Percentiles rank a stretch among this genome's conserved stretches.
These are phyloP conservation scores for Zalaria obscura DNA, from an alignment of 2,329 filamentous ascomycete species.

Conservation along the genomic window DNA sequence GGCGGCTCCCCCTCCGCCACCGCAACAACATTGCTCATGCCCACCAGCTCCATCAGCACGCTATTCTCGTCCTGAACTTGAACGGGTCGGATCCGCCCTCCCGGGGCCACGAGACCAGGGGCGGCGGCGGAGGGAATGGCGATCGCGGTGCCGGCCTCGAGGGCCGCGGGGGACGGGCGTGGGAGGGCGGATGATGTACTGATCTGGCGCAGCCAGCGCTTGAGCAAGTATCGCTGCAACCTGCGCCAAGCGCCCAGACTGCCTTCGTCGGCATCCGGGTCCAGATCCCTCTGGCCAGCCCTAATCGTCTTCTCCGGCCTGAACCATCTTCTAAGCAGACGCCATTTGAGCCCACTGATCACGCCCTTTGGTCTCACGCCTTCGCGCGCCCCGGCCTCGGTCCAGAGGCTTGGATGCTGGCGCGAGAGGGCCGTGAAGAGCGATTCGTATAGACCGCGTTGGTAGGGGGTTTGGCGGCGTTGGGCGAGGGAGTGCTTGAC, in stretches of 20 bases:
- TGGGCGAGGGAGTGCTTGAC: conserved; percentile 31
- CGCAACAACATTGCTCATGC: conserved; percentile 20
- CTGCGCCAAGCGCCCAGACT: conserved; percentile 25
- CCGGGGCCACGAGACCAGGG: too few relatives aligned
- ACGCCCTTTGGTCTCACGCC: conserved; percentile 25
- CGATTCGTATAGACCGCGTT: conserved; percentile 35
- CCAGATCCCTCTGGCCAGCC: background rate
- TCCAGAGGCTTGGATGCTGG: conserved; percentile 34
- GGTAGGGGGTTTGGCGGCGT: conserved; percentile 28
- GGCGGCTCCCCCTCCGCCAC: conserved; percentile 21
- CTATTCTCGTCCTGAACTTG: conserved; percentile 10
- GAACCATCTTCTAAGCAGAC: conserved; percentile 32
- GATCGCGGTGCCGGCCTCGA: background rate
- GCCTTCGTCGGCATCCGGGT: conserved; percentile 14
- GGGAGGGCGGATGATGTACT: conserved; percentile 5
- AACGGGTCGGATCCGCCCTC: too few relatives aligned
- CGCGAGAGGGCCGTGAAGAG: conserved; percentile 34
- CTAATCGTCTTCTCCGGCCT: conserved; percentile 24
- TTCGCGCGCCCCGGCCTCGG: conserved; percentile 28
- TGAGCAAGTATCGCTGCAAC: conserved; percentile 23
- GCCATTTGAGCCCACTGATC: conserved; percentile 31
- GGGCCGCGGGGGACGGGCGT: conserved; percentile 2
- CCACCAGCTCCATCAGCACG: conserved; percentile 20
- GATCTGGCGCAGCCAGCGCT: conserved; percentile 26
- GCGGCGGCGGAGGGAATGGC: too few relatives aligned